These are phyloP conservation scores for Tylopilus vinaceipallidus DNA, from an alignment of 768 basidiomycete genomes.

Conservation along the genomic window DNA sequence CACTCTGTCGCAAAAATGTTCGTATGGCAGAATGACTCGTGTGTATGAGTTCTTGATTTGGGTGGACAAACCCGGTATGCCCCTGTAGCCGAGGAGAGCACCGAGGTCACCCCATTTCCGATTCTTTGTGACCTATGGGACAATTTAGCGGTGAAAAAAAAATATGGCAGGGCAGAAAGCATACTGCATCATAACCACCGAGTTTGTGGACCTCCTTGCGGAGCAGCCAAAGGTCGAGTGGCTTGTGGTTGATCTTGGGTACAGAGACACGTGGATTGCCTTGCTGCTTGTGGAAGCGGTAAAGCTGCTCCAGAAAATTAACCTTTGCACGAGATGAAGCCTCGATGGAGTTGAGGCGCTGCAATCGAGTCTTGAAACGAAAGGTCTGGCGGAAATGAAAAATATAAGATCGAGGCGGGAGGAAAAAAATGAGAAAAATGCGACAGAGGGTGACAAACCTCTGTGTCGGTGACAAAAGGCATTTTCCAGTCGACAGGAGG, in stretches of 20 bases:
- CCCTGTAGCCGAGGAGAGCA: slow-evolving; percentile 76
- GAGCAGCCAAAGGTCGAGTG: slow-evolving; percentile 90
- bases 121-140: slow-evolving; percentile 67
- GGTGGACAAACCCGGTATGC: slow-evolving; percentile 77
- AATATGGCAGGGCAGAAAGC: slow-evolving; percentile 25
- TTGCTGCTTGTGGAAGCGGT: slow-evolving; percentile 95
- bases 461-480: slow-evolving; percentile 93
- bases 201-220: slow-evolving; percentile 87
- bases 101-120: slow-evolving; percentile 91
- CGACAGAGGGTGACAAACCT: slow-evolving; percentile 52
- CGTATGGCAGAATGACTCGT: slow-evolving; percentile 93
- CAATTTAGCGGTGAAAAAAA: slow-evolving; percentile 26
- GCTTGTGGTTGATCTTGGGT: slow-evolving; percentile 89
- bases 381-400: slow-evolving; percentile 53
- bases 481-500: slow-evolving; percentile 94
- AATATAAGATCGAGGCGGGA: slow-evolving; percentile 18
- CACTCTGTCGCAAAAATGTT: slow-evolving; percentile 80
- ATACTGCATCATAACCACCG: slow-evolving; percentile 86
- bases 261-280: slow-evolving; percentile 88
- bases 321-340: slow-evolving; percentile 95
- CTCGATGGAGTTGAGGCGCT: slow-evolving; percentile 94
- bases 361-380: slow-evolving; percentile 93
- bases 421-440: slow-evolving; percentile 26
- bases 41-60: slow-evolving; percentile 89
- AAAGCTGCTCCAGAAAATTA: slow-evolving; percentile 96